Conservation (phyloP, 1,139 yeast genomes). For the Sugiyamaella castrensis region DNA sequence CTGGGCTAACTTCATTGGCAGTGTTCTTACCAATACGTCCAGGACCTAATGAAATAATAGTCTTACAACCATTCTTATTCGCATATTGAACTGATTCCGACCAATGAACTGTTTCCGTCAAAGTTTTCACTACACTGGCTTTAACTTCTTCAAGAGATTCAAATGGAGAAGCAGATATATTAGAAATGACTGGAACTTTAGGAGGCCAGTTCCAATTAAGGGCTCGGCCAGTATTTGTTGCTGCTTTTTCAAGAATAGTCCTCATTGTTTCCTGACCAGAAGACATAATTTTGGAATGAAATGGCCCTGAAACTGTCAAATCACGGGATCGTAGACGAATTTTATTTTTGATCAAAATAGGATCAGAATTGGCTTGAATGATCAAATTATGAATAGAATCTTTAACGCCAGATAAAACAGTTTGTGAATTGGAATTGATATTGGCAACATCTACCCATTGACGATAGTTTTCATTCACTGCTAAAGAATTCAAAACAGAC, state of each 20-base stretch:
- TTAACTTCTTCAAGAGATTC: slow-evolving; percentile 30
- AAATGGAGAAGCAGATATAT: slow-evolving; percentile 37
- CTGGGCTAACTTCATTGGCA: slow-evolving; percentile 13
- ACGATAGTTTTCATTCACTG: neutral
- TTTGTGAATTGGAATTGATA: slow-evolving; percentile 44
- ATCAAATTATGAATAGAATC: slow-evolving; percentile 27
- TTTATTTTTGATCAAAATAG: slow-evolving; percentile 10
- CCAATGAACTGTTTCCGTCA: slow-evolving; percentile 38
- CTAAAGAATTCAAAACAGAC: neutral
- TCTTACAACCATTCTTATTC: slow-evolving; percentile 19
- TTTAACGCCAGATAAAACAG: slow-evolving; percentile 47
- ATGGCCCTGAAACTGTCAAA: slow-evolving; percentile 55
- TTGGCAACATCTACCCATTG: slow-evolving; percentile 36
- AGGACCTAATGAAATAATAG: slow-evolving; percentile 32
- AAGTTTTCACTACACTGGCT: slow-evolving; percentile 27
- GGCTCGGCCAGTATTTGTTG: neutral
- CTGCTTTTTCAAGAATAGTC: slow-evolving; percentile 17
- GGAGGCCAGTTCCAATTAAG: slow-evolving; percentile 30
- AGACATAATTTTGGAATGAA: slow-evolving; percentile 46
- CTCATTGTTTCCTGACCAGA: slow-evolving; percentile 39
- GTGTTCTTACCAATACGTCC: slow-evolving; percentile 30
- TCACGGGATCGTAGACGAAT: slow-evolving; percentile 17
- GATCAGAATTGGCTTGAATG: slow-evolving; percentile 9
- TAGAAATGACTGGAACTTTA: slow-evolving; percentile 32
- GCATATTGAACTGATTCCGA: slow-evolving; percentile 29